These are phyloP conservation scores for Amphicarpaea edgeworthii DNA, from an alignment of 306 rosid genomes.

Conservation along the genomic window DNA sequence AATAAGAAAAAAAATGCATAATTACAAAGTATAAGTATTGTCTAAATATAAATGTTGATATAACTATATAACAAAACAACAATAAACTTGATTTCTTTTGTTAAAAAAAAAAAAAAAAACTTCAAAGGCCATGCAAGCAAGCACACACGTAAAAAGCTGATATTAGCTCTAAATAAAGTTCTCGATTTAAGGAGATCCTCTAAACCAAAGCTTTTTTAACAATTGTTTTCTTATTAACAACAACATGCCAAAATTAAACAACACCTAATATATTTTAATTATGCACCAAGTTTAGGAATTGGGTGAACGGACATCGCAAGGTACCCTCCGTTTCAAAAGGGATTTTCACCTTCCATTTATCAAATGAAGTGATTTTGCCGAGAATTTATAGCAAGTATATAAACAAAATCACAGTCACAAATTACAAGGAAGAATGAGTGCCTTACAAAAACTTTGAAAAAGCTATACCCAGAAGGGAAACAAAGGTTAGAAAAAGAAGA, in stretches of 20 bases:
- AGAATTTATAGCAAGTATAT: not conserved
- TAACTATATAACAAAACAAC: too few species aligned
- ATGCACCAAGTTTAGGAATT: slow-evolving; percentile 16
- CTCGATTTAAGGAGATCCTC: slow-evolving; percentile 27
- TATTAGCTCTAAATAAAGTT: not conserved
- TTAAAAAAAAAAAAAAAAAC: not conserved
- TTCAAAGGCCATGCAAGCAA: not conserved
- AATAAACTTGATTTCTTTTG: not conserved
- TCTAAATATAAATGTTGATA: too few species aligned
- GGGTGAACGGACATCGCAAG: not conserved
- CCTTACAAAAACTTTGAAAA: slow-evolving; percentile 42
- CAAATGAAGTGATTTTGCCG: slow-evolving; percentile 33
- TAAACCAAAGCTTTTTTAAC: slow-evolving; percentile 14
- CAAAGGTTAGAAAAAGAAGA: not conserved
- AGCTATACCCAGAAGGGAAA: slow-evolving; percentile 9
- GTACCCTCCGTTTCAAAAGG: not conserved
- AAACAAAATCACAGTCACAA: slow-evolving; percentile 22
- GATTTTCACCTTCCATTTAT: slow-evolving; percentile 35
- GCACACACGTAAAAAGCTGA: not conserved
- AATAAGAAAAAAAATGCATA: not conserved
- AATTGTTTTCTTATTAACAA: slow-evolving; percentile 32
- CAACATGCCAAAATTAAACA: slow-evolving; percentile 17
- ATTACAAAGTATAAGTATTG: not conserved
- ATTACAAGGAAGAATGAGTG: slow-evolving; percentile 1
- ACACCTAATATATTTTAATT: slow-evolving; percentile 3